Conservation (phyloP, 108 stramenopile genomes). For the Schizochytrium sp. region DNA sequence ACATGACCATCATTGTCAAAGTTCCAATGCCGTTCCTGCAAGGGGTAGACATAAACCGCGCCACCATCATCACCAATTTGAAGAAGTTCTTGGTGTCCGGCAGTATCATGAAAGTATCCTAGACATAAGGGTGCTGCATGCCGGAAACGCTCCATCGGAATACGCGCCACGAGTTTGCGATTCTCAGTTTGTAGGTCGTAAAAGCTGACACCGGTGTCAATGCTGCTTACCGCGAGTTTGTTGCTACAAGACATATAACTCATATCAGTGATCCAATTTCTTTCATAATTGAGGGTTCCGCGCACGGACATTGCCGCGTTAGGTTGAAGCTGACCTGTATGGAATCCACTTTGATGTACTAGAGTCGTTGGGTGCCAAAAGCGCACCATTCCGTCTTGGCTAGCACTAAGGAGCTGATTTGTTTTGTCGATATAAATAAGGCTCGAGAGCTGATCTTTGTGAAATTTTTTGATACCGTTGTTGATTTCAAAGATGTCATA, state of each 20-base stretch:
- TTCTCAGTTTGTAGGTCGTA: constrained; percentile 66
- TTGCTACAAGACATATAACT: constrained; percentile 59
- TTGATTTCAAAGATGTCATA: constrained; percentile 53
- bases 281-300: constrained; percentile 41
- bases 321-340: neutral
- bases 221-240: constrained; percentile 67
- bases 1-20: neutral
- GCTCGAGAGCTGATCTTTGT: constrained; percentile 64
- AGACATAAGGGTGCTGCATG: constrained; percentile 50
- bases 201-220: constrained; percentile 69
- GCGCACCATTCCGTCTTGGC: constrained; percentile 68
- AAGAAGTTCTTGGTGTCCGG: neutral
- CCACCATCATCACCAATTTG: constrained; percentile 59
- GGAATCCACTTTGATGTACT: constrained; percentile 49
- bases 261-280: constrained; percentile 68
- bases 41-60: neutral
- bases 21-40: neutral
- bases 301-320: neutral
- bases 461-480: constrained; percentile 53
- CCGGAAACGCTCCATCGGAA: constrained; percentile 41
- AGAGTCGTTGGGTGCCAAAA: constrained; percentile 72
- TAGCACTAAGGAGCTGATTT: constrained; percentile 68
- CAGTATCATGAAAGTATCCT: constrained; percentile 2
- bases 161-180: constrained; percentile 23
- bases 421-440: constrained; percentile 68